Evolutionary conservation across 495 filamentous ascomycete species (phyloP).

Genomic region (Tuber indicum): DNA sequence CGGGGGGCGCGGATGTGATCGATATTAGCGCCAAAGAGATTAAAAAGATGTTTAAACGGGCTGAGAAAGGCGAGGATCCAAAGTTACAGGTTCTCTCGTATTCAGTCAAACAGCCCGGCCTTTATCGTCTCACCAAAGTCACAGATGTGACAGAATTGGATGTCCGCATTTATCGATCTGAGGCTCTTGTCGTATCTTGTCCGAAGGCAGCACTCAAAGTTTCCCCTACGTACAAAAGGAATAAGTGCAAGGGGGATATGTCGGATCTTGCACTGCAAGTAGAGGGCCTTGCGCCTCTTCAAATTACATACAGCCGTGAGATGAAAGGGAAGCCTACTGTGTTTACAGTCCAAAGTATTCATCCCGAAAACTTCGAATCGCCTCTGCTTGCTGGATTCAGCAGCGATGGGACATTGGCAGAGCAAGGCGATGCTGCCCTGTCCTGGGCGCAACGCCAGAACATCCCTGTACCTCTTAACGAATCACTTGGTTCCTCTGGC

Average conservation of each 20-base stretch:
- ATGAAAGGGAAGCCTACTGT: conserved; percentile 65
- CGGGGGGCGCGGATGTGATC: conserved; percentile 68
- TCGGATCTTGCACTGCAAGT: conserved; percentile 77
- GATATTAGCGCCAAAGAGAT: conserved; percentile 65
- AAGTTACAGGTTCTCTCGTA: conserved; percentile 55
- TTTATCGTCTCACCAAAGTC: conserved; percentile 76
- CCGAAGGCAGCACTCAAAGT: conserved; percentile 67
- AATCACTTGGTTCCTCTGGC: conserved; percentile 69
- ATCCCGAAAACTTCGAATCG: conserved; percentile 76
- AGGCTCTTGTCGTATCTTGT: conserved; percentile 75
- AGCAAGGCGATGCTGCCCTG: conserved; percentile 55
- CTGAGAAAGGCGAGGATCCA: conserved; percentile 49
- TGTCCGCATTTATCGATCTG: conserved; percentile 65
- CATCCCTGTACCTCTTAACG: conserved; percentile 74
- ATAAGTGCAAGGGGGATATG: conserved; percentile 69
- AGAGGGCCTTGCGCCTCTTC: conserved; percentile 82
- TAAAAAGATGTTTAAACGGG: conserved; percentile 55
- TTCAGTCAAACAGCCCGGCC: conserved; percentile 69
- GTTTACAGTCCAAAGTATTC: conserved; percentile 83
- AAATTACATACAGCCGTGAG: conserved; percentile 79
- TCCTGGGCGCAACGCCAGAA: conserved; percentile 72
- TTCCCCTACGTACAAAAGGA: conserved; percentile 52
- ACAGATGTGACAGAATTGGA: conserved; percentile 90
- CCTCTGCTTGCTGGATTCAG: conserved; percentile 58
- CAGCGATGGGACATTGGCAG: conserved; percentile 50